Base-by-base conservation (phyloP, 805 yeast genomes). In the Yamadazyma laniorum region DNA sequence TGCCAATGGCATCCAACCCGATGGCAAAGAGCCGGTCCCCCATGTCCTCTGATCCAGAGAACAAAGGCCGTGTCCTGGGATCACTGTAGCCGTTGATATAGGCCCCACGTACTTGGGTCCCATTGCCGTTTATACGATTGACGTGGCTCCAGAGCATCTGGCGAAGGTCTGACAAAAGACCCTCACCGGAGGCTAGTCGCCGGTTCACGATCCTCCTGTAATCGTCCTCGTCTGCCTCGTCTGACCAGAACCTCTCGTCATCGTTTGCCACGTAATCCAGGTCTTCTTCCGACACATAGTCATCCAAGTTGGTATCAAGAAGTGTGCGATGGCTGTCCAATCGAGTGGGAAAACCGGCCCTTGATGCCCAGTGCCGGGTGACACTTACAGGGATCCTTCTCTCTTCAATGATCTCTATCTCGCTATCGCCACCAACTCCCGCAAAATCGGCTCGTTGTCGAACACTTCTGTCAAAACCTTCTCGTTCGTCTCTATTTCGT, bases 361-460 rank as follows among this genome's bases (percentile, higher is more conserved):
- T n/a, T n/a, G n/a, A n/a, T 7, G 9, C 6, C 23, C 23, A 21
- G 6, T 7, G 23, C 23, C 23, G 23, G 9, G 23, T 6, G 9
- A 6, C 23, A 9, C 9, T 9, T 9, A 9, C 9, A 7, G 9
- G 6, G 6, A 21, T 9, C 9, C 23, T 21, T 25, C 58, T 40
- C 32, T 55, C 59, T 33, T 55, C 50, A 12, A 56, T 28, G 15
- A 57, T 50, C 41, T 53, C 45, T 8, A 57, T 40, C 16, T 55
- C 61, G 32, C 53, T 52, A 15, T 39, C 34, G 17, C 19, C 36
- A 6, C 34, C 17, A 9, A 12, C 17, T 21, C 34, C n/a, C 21
- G 23, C 35, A 26, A 7, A 6, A n/a, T 26, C 29, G 15, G 29
- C 7, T 7, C 15, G 29, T 26, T 26, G 29, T n/a, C 29, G 7